These are phyloP conservation scores for Leptographium flavum DNA, from an alignment of 2,329 filamentous ascomycete genomes.

Conservation along the genomic window DNA sequence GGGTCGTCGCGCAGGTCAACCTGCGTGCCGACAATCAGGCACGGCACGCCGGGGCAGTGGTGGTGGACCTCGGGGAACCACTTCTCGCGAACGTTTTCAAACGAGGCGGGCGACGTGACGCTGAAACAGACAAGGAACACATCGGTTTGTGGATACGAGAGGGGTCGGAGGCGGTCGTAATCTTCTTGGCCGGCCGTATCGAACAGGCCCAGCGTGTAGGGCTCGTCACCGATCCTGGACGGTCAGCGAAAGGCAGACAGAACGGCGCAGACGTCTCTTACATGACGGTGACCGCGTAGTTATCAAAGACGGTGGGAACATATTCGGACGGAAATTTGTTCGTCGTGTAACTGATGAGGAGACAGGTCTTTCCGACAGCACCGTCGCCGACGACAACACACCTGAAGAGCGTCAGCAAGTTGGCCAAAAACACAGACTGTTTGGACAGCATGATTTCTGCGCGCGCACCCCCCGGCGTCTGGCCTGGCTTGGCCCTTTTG, in stretches of 20 bases:
- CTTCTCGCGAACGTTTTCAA: conserved; percentile 98
- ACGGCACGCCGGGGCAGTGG: conserved; percentile 94
- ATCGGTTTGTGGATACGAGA: conserved; percentile 96
- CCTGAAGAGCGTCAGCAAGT: conserved; percentile 35
- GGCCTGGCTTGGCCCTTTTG: background rate
- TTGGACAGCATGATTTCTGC: too few species aligned
- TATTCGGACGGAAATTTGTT: conserved; percentile 99
- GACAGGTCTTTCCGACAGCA: conserved; percentile 98
- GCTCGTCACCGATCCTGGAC: conserved; percentile 91
- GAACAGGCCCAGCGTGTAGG: conserved; percentile 91
- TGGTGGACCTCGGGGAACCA: conserved; percentile 99
- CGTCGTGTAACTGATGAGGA: conserved; percentile 97
- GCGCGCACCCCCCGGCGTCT: background rate
- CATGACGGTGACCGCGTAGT: conserved; percentile 99
- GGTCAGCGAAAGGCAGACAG: background rate
- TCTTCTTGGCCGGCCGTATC: conserved; percentile 99
- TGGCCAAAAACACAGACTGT: conserved; percentile 4
- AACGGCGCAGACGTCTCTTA: conserved; percentile 40
- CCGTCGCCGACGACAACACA: conserved; percentile 98
- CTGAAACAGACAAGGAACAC: conserved; percentile 99
- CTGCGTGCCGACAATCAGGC: conserved; percentile 94
- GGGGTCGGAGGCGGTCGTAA: conserved; percentile 90
- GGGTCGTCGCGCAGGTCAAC: conserved; percentile 87
- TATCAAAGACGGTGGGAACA: conserved; percentile 97
- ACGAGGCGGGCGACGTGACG: conserved; percentile 91